phyloP scores from a whole-genome alignment of 768 basidiomycete genomes.

The Lyophyllum decastes region DNA sequence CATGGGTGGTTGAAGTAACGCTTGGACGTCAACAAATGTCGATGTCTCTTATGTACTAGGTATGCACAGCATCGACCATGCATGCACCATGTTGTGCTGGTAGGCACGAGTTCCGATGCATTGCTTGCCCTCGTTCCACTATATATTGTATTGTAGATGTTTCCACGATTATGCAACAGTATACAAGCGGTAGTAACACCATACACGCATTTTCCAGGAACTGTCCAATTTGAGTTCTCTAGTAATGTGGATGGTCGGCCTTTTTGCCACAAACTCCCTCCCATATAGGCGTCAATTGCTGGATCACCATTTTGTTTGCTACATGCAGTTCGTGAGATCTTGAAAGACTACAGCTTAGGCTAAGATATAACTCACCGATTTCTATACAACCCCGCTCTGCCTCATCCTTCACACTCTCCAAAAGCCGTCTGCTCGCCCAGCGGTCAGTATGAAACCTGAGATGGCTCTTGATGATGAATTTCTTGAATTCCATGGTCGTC shows the following conservation, averaged over 20 bases:
- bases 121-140: background rate
- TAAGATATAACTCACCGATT: slow-evolving; percentile 47
- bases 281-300: slow-evolving; percentile 75
- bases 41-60: too few species aligned
- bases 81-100: background rate
- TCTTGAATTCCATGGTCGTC: slow-evolving; percentile 62
- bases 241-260: background rate
- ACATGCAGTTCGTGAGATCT: background rate
- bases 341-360: background rate
- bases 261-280: slow-evolving; percentile 30
- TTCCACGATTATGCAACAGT: background rate
- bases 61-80: background rate
- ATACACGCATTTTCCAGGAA: background rate
- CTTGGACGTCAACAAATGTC: background rate
- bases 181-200: background rate
- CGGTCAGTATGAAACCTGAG: slow-evolving; percentile 79
- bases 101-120: background rate
- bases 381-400: slow-evolving; percentile 59
- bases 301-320: slow-evolving; percentile 59
- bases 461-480: slow-evolving; percentile 69
- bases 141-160: background rate
- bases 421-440: slow-evolving; percentile 70
- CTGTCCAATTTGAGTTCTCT: background rate
- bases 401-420: slow-evolving; percentile 59
- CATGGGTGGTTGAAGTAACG: background rate